Conservation (phyloP, 2,329 filamentous ascomycete species). For the Claviceps africana region DNA sequence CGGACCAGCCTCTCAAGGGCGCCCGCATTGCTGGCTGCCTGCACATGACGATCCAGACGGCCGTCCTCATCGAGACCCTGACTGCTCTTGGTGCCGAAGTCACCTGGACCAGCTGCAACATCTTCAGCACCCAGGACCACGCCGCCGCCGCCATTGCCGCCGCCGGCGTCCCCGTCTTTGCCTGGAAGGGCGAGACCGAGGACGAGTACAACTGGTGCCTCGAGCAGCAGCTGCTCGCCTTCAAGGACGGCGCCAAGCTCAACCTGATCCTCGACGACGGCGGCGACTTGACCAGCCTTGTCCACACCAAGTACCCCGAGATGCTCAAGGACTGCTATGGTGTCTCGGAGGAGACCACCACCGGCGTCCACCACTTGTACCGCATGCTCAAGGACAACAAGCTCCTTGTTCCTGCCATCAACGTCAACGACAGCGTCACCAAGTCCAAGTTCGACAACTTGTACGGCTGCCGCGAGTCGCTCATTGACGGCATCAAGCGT, state of each 20-base stretch:
- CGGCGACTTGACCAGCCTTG: slow-evolving; percentile 88
- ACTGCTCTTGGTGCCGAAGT: slow-evolving; percentile 90
- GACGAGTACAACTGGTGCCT: slow-evolving; percentile 99
- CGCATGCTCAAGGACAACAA: slow-evolving; percentile 84
- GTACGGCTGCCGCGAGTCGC: slow-evolving; percentile 97
- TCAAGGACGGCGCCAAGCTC: slow-evolving; percentile 92
- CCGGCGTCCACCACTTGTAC: slow-evolving; percentile 98
- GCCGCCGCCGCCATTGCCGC: slow-evolving; percentile 95
- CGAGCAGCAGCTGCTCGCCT: slow-evolving; percentile 92
- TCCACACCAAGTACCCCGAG: slow-evolving; percentile 97
- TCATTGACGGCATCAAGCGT: slow-evolving; percentile 99
- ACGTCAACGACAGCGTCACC: slow-evolving; percentile 99
- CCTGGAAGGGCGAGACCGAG: slow-evolving; percentile 84
- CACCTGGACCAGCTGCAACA: slow-evolving; percentile 99
- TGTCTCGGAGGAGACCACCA: slow-evolving; percentile 99
- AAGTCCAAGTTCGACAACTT: slow-evolving; percentile 99
- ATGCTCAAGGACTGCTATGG: slow-evolving; percentile 97
- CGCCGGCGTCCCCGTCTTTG: slow-evolving; percentile 72
- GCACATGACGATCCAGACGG: slow-evolving; percentile 99
- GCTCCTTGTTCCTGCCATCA: slow-evolving; percentile 90
- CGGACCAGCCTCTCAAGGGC: slow-evolving; percentile 85
- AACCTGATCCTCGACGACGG: slow-evolving; percentile 99
- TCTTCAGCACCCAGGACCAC: slow-evolving; percentile 98
- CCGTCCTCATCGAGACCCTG: slow-evolving; percentile 97
- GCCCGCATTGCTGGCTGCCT: slow-evolving; percentile 95